Percentiles rank a stretch among this genome's conserved stretches.
These are phyloP conservation scores for Aspergillus incahuasiensis DNA, from an alignment of 495 filamentous ascomycete genomes.

Conservation along the genomic window DNA sequence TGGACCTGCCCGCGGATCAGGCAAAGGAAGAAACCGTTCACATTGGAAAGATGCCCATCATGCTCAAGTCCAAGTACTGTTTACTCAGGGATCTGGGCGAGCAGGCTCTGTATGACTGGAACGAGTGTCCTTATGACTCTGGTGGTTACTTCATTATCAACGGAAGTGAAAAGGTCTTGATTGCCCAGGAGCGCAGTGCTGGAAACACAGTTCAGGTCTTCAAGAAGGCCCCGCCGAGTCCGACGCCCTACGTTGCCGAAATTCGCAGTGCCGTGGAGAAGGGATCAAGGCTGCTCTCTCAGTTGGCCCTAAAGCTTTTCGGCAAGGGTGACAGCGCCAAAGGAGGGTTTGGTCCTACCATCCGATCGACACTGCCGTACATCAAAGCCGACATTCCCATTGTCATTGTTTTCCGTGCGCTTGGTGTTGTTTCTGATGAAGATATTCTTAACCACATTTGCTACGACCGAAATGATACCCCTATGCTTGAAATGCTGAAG, in stretches of 20 bases:
- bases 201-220: constrained; percentile 99
- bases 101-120: constrained; percentile 74
- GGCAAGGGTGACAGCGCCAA: constrained; percentile 74
- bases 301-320: constrained; percentile 80
- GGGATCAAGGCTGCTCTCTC: constrained; percentile 87
- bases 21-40: constrained; percentile 67
- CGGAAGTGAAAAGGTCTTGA: constrained; percentile 98
- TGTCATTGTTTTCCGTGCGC: constrained; percentile 87
- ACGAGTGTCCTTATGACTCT: constrained; percentile 96
- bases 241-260: constrained; percentile 88
- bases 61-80: constrained; percentile 95
- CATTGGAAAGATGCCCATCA: constrained; percentile 92
- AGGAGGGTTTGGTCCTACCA: constrained; percentile 77
- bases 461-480: constrained; percentile 89
- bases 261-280: constrained; percentile 96
- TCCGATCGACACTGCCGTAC: constrained; percentile 85
- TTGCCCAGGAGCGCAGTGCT: constrained; percentile 94
- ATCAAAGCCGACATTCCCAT: constrained; percentile 91
- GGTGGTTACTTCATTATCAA: constrained; percentile 99
- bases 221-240: constrained; percentile 85
- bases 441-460: constrained; percentile 97
- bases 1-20: constrained; percentile 55
- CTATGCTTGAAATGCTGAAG: constrained; percentile 96
- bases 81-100: constrained; percentile 76
- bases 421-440: constrained; percentile 95